A percentile compares a stretch with the other conserved stretches of the same genome.
Conservation (phyloP, 2,329 filamentous ascomycete genomes). For the Fusarium marasasianum region DNA sequence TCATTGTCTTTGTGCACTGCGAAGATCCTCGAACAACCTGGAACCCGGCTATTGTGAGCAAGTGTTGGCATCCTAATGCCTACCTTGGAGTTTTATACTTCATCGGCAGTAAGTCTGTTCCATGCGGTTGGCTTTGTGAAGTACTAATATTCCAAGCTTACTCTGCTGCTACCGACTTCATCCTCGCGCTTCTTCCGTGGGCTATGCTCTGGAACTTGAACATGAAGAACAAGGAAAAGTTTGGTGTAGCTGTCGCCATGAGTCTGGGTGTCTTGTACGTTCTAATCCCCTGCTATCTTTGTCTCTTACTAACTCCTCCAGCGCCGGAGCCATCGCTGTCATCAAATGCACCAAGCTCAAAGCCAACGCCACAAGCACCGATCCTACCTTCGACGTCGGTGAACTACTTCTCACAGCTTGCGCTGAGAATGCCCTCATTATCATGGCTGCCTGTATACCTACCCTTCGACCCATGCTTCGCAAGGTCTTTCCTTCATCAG, state of each 20-base stretch:
- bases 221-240: conserved; percentile 35
- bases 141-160: conserved; percentile 1
- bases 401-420: conserved; percentile 25
- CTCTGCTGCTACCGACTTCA: conserved; percentile 28
- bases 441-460: conserved; percentile 22
- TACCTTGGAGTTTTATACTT: conserved; percentile 29
- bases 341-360: conserved; percentile 31
- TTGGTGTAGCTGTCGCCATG: conserved; percentile 28
- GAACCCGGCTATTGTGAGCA: conserved; percentile 26
- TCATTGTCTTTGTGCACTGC: conserved; percentile 22
- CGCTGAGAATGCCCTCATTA: conserved; percentile 29
- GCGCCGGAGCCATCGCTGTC: conserved; percentile 25
- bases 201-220: conserved; percentile 33
- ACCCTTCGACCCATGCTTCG: conserved; percentile 22
- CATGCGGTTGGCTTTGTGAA: rapidly evolving
- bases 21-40: conserved; percentile 26
- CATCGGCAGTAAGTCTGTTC: background rate
- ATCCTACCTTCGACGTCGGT: conserved; percentile 28
- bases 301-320: rapidly evolving
- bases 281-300: rapidly evolving
- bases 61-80: conserved; percentile 25
- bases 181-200: conserved; percentile 25
- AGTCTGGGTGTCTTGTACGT: conserved; percentile 29
- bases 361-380: conserved; percentile 25
- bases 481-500: conserved; percentile 17